Evolutionary conservation across 2,329 filamentous ascomycete genomes (phyloP).

Genomic region (Colletotrichum horii): DNA sequence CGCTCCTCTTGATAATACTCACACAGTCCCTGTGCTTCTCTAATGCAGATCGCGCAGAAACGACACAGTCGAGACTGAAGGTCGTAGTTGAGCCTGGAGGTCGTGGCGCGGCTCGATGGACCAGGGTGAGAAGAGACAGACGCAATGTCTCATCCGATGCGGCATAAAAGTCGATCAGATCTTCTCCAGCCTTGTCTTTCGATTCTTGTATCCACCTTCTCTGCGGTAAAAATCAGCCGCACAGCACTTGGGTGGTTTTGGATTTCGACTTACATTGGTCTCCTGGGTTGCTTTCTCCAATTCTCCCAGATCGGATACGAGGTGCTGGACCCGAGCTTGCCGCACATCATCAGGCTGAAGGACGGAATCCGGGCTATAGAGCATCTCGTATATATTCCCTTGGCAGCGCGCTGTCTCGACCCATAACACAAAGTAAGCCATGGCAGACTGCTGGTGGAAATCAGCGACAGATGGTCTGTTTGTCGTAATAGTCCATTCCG

Average conservation of each 20-base stretch:
- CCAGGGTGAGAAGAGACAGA: conserved; percentile 43
- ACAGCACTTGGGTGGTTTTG: not conserved
- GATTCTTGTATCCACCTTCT: not conserved
- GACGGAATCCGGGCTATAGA: conserved; percentile 53
- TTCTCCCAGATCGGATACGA: conserved; percentile 34
- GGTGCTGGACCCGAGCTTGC: conserved; percentile 33
- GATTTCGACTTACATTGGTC: conserved; percentile 2
- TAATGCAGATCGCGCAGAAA: conserved; percentile 45
- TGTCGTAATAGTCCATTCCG: conserved; percentile 61
- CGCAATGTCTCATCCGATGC: conserved; percentile 46
- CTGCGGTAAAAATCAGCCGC: not conserved
- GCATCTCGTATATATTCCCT: conserved; percentile 58
- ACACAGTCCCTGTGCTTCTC: conserved; percentile 45
- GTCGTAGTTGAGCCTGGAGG: conserved; percentile 31
- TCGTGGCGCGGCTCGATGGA: conserved; percentile 45
- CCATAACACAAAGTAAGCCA: conserved; percentile 50
- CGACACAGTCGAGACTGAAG: conserved; percentile 47
- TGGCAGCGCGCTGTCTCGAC: conserved; percentile 56
- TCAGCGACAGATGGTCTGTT: not conserved
- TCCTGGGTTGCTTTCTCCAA: conserved; percentile 30
- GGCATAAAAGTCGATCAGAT: conserved; percentile 38
- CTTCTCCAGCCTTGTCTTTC: conserved; percentile 14
- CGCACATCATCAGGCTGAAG: conserved; percentile 37
- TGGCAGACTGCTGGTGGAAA: conserved; percentile 17
- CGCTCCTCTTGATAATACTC: conserved; percentile 37